A percentile compares a stretch with the other conserved stretches of the same genome.
Evolutionary conservation across 2,329 filamentous ascomycete species (phyloP).

Genomic region (Emergomyces pasteurianus): DNA sequence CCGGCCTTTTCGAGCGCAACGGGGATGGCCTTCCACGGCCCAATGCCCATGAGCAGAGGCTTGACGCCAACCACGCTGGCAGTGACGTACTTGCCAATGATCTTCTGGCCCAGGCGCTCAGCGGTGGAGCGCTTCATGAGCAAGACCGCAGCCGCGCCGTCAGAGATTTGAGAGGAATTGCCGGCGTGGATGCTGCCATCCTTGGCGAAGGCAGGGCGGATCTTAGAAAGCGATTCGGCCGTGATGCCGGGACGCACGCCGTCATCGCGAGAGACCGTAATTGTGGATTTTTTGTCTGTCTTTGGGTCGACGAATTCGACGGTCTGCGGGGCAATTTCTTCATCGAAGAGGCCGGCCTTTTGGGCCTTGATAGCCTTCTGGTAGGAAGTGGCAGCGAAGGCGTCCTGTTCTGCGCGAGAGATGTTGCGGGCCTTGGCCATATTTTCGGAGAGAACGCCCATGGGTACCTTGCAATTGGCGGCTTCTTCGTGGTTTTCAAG

Average conservation of each 20-base stretch:
- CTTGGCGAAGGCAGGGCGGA: slow-evolving; percentile 79
- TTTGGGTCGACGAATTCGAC: slow-evolving; percentile 87
- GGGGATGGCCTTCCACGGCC: slow-evolving; percentile 91
- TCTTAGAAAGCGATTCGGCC: slow-evolving; percentile 77
- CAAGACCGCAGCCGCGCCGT: slow-evolving; percentile 88
- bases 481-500: slow-evolving; percentile 71
- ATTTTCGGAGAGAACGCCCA: slow-evolving; percentile 85
- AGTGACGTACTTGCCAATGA: slow-evolving; percentile 85
- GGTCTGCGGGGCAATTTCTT: slow-evolving; percentile 78
- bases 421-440: slow-evolving; percentile 84
- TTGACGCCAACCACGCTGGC: slow-evolving; percentile 79
- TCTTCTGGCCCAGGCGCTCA: slow-evolving; percentile 72
- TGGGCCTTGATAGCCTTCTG: slow-evolving; percentile 75
- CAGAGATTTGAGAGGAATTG: slow-evolving; percentile 89
- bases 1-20: slow-evolving; percentile 81
- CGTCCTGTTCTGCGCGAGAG: slow-evolving; percentile 62
- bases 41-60: slow-evolving; percentile 90
- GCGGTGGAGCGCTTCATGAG: slow-evolving; percentile 92
- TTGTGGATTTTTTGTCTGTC: slow-evolving; percentile 69
- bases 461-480: slow-evolving; percentile 94
- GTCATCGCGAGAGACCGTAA: slow-evolving; percentile 76
- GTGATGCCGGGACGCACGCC: slow-evolving; percentile 80
- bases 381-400: slow-evolving; percentile 89
- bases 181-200: slow-evolving; percentile 91
- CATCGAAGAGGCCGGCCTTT: slow-evolving; percentile 75